Percentiles rank a stretch among this genome's conserved stretches.
phyloP scores from a whole-genome alignment of 495 filamentous ascomycete genomes.

The Daldinia concentrica region DNA sequence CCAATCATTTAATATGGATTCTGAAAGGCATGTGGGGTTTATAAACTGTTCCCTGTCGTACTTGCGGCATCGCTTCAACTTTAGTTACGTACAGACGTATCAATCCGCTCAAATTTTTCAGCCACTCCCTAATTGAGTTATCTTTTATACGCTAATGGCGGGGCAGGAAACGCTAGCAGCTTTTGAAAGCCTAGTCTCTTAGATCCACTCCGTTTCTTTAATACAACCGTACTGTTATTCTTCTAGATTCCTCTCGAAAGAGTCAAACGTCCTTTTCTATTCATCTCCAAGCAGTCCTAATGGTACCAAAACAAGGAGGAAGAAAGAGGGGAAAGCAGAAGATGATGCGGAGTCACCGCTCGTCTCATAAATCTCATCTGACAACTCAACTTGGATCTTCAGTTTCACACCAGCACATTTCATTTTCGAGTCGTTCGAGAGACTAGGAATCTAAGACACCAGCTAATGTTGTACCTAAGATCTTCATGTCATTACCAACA shows the following conservation, averaged over 20 bases:
- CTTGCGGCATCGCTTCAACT: constrained; percentile 41
- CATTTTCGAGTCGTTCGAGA: neutral
- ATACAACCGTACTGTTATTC: constrained; percentile 6
- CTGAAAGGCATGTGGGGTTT: constrained; percentile 17
- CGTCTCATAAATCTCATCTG: neutral
- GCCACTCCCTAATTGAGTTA: constrained; percentile 38
- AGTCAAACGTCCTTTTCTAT: neutral
- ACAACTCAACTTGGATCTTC: neutral
- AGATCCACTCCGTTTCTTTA: constrained; percentile 12
- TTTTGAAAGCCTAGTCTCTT: constrained; percentile 4
- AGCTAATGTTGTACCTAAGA: neutral
- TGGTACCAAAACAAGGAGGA: neutral
- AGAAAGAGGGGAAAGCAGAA: constrained; percentile 2
- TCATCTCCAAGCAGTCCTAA: neutral
- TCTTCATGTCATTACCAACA: constrained; percentile 27
- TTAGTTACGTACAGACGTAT: constrained; percentile 27
- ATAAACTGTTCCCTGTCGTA: constrained; percentile 28
- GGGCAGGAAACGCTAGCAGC: constrained; percentile 20
- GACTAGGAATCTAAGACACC: neutral
- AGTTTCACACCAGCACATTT: neutral
- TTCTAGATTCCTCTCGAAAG: constrained; percentile 37
- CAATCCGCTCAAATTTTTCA: constrained; percentile 30
- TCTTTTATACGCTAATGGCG: constrained; percentile 25
- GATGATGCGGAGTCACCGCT: neutral
- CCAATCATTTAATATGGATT: constrained; percentile 43